Evolutionary conservation across 495 filamentous ascomycete genomes (phyloP).

Genomic region (Extremus antarcticus): DNA sequence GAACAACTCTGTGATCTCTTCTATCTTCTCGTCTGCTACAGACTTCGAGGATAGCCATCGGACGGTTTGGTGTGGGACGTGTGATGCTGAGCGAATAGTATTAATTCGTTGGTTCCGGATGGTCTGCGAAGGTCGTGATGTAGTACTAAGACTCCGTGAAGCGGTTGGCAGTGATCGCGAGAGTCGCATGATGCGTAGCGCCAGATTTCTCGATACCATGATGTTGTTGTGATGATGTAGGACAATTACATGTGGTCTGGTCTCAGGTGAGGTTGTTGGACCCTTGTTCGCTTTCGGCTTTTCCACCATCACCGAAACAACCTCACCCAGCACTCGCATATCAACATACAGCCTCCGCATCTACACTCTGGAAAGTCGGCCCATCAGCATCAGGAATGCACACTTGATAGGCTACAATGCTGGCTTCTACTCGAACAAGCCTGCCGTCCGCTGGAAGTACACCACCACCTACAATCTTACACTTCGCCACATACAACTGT

Average conservation of each 20-base stretch:
- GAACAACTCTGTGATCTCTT: constrained; percentile 37
- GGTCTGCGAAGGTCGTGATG: neutral
- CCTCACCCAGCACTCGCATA: no score
- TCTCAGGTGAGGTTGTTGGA: no score
- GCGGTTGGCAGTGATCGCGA: neutral
- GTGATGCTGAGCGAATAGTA: constrained; percentile 8
- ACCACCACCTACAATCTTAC: neutral
- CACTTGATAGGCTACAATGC: no score
- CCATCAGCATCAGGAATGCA: no score
- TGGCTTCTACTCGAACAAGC: no score
- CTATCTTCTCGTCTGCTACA: constrained; percentile 33
- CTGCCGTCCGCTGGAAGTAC: neutral
- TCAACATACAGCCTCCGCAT: no score
- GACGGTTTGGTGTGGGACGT: neutral
- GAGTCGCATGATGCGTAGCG: constrained; percentile 9
- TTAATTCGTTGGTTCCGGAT: neutral
- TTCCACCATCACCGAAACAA: no score
- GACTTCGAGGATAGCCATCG: constrained; percentile 24
- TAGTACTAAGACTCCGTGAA: neutral
- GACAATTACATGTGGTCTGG: no score
- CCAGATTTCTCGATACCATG: constrained; percentile 8
- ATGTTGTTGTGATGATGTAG: no score
- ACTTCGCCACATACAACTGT: neutral
- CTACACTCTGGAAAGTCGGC: no score
- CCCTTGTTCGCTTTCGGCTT: no score